phyloP scores from a whole-genome alignment of 371 early-diverging fungal genomes.

The Mucor saturninus region DNA sequence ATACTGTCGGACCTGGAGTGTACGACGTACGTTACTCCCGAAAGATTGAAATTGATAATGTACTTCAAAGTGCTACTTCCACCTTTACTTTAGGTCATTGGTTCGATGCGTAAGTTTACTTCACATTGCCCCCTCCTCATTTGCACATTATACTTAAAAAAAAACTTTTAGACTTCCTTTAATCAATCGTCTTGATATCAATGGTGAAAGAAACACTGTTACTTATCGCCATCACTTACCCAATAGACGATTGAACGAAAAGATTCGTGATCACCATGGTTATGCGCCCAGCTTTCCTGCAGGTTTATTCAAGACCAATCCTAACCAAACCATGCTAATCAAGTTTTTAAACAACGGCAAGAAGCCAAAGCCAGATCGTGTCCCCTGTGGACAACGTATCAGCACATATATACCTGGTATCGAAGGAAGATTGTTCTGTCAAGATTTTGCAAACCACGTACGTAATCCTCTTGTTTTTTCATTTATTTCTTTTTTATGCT shows the following conservation, averaged over 20 bases:
- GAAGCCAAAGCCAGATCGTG: constrained; percentile 56
- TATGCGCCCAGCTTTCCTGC: constrained; percentile 69
- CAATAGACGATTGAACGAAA: constrained; percentile 59
- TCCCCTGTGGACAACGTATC: constrained; percentile 64
- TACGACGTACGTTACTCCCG: constrained; percentile 67
- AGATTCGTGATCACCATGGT: constrained; percentile 73
- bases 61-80: constrained; percentile 64
- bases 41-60: constrained; percentile 63
- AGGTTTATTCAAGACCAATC: constrained; percentile 66
- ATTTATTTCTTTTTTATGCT: constrained; percentile 4
- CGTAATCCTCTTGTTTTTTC: constrained; percentile 7
- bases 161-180: constrained; percentile 50
- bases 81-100: constrained; percentile 72
- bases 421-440: constrained; percentile 62
- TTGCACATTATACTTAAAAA: background rate
- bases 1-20: constrained; percentile 68
- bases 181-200: constrained; percentile 66
- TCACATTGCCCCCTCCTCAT: too few relatives aligned
- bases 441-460: constrained; percentile 66
- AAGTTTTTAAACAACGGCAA: constrained; percentile 60
- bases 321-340: constrained; percentile 70
- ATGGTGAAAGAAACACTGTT: constrained; percentile 58
- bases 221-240: constrained; percentile 66
- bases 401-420: constrained; percentile 55
- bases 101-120: constrained; percentile 65